A percentile compares a stretch with the other conserved stretches of the same genome.
phyloP scores from a whole-genome alignment of 2,329 filamentous ascomycete genomes.

The Alternaria ventricosa region DNA sequence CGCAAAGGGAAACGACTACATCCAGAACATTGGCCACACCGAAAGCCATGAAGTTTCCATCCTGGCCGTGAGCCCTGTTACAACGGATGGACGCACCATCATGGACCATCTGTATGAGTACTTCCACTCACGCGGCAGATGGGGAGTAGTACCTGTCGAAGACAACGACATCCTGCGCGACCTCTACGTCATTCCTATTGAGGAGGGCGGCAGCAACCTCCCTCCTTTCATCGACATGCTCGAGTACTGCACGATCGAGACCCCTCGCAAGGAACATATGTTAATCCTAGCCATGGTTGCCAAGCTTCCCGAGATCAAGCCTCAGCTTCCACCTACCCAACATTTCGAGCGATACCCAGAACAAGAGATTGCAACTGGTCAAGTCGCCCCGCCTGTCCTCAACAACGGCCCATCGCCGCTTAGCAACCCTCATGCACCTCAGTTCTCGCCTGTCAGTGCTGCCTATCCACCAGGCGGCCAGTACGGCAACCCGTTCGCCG shows the following conservation, averaged over 20 bases:
- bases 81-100: constrained; percentile 62
- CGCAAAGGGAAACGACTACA: constrained; percentile 85
- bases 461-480: constrained; percentile 30
- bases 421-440: constrained; percentile 43
- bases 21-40: constrained; percentile 85
- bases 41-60: constrained; percentile 84
- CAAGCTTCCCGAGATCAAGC: constrained; percentile 43
- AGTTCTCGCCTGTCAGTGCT: constrained; percentile 41
- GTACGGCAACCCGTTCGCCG: constrained; percentile 31
- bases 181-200: constrained; percentile 87
- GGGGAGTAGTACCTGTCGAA: constrained; percentile 72
- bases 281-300: constrained; percentile 87
- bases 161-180: constrained; percentile 84
- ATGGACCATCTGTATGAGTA: constrained; percentile 87
- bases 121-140: constrained; percentile 80
- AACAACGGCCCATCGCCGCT: constrained; percentile 34
- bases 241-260: constrained; percentile 81
- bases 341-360: constrained; percentile 33
- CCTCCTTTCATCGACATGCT: constrained; percentile 90
- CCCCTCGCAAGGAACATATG: constrained; percentile 73
- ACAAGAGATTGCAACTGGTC: constrained; percentile 17
- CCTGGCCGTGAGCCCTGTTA: constrained; percentile 70
- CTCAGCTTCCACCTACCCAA: constrained; percentile 36
- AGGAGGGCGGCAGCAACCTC: constrained; percentile 69
- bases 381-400: constrained; percentile 25